Percentiles rank a stretch among this genome's conserved stretches.
phyloP scores from a whole-genome alignment of 1,284 basidiomycete species.

The Psilocybe mexicana region DNA sequence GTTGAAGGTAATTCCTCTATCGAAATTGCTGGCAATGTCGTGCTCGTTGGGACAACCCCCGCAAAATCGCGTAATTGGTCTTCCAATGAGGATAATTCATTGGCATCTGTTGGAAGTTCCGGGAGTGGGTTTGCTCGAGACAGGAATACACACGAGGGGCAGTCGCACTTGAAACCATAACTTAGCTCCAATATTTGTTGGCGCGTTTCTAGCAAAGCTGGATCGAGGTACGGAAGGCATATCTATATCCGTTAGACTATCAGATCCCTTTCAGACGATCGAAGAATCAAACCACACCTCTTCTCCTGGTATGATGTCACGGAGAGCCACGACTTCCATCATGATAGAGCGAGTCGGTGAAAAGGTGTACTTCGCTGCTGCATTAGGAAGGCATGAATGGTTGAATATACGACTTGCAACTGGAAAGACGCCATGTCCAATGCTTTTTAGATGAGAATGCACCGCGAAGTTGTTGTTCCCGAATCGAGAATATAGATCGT shows the following conservation, averaged over 20 bases:
- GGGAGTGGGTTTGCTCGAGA: conserved; percentile 36
- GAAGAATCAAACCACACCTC: conserved; percentile 48
- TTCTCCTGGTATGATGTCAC: conserved; percentile 54
- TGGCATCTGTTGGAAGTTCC: conserved; percentile 33
- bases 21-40: conserved; percentile 27
- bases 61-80: conserved; percentile 40
- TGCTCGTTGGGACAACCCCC: conserved; percentile 30
- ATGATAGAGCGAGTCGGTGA: conserved; percentile 35
- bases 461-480: conserved; percentile 78
- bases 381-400: conserved; percentile 75
- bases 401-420: conserved; percentile 73
- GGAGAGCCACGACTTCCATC: conserved; percentile 66
- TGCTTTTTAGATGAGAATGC: conserved; percentile 64
- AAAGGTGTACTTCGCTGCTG: conserved; percentile 60
- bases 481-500: conserved; percentile 55
- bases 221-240: conserved; percentile 73
- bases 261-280: not conserved
- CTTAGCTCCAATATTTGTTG: conserved; percentile 56
- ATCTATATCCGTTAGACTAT: conserved; percentile 43
- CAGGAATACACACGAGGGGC: conserved; percentile 53
- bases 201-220: conserved; percentile 63
- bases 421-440: conserved; percentile 73
- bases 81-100: conserved; percentile 35
- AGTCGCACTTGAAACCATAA: conserved; percentile 70
- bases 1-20: conserved; percentile 39